phyloP scores from a whole-genome alignment of 805 yeast genomes.

The Pichia paraexigua region DNA sequence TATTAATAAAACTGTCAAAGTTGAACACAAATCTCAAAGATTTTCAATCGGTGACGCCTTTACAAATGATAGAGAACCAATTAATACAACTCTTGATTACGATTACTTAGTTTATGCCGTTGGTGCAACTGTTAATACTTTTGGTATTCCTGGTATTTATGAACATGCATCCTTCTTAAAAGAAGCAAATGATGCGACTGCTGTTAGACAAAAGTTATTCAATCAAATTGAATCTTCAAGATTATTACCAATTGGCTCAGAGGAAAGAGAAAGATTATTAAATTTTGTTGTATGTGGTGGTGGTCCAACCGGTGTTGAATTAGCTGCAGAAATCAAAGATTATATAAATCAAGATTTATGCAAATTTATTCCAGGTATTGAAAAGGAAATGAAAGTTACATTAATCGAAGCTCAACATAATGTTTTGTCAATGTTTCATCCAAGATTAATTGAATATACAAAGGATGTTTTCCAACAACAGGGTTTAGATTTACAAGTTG shows the following conservation, averaged over 20 bases:
- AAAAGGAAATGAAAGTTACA: constrained; percentile 73
- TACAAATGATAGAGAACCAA: constrained; percentile 36
- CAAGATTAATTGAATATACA: constrained; percentile 67
- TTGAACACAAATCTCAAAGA: constrained; percentile 49
- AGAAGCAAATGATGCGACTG: constrained; percentile 82
- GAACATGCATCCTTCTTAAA: constrained; percentile 84
- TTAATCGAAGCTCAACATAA: constrained; percentile 88
- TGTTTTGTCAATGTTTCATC: constrained; percentile 70
- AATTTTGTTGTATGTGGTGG: constrained; percentile 94
- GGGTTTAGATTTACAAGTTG: constrained; percentile 67
- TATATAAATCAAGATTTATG: constrained; percentile 84
- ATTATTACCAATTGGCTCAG: constrained; percentile 58
- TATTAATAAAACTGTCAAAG: constrained; percentile 49
- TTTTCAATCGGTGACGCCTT: constrained; percentile 50
- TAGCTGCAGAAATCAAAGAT: constrained; percentile 94
- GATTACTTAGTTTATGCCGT: constrained; percentile 89
- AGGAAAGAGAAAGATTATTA: constrained; percentile 77
- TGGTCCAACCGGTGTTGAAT: constrained; percentile 98
- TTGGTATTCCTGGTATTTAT: constrained; percentile 89
- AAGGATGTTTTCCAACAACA: constrained; percentile 61
- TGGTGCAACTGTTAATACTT: constrained; percentile 92
- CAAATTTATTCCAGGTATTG: constrained; percentile 83
- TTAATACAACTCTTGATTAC: constrained; percentile 44
- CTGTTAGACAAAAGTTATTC: constrained; percentile 75
- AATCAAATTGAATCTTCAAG: constrained; percentile 86